phyloP scores from a whole-genome alignment of 2,329 filamentous ascomycete species.

The Phaeosphaeriaceae sp. region DNA sequence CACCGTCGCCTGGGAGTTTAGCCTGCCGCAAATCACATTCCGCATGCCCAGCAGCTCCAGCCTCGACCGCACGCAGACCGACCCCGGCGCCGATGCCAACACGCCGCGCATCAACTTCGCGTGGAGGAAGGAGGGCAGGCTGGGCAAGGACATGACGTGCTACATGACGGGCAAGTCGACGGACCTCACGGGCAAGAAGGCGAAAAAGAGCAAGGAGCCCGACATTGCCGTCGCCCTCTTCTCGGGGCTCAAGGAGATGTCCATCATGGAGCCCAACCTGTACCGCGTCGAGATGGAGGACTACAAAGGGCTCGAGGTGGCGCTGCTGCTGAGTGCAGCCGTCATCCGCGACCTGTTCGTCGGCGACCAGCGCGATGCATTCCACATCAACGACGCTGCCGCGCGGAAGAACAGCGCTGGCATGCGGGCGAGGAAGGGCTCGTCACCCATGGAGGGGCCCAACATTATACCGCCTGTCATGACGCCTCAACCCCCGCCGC shows the following conservation, averaged over 20 bases:
- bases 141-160: constrained; percentile 88
- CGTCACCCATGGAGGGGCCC: constrained; percentile 38
- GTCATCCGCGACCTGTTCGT: constrained; percentile 70
- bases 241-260: constrained; percentile 73
- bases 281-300: constrained; percentile 92
- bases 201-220: constrained; percentile 78
- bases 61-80: constrained; percentile 75
- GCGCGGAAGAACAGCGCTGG: constrained; percentile 47
- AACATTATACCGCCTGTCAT: constrained; percentile 40
- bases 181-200: constrained; percentile 67
- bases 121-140: constrained; percentile 87
- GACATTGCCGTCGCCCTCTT: constrained; percentile 95
- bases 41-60: constrained; percentile 77
- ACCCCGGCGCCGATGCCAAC: constrained; percentile 60
- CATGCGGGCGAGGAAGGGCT: constrained; percentile 42
- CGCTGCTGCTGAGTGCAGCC: constrained; percentile 68
- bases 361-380: constrained; percentile 72
- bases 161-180: constrained; percentile 81
- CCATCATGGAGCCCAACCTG: constrained; percentile 92
- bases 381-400: constrained; percentile 70
- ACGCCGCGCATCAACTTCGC: constrained; percentile 81
- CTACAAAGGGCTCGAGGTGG: constrained; percentile 88
- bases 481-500: constrained; percentile 40
- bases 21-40: constrained; percentile 87
- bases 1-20: constrained; percentile 86